Conservation (phyloP, 495 filamentous ascomycete species). For the Penicillium silybi region DNA sequence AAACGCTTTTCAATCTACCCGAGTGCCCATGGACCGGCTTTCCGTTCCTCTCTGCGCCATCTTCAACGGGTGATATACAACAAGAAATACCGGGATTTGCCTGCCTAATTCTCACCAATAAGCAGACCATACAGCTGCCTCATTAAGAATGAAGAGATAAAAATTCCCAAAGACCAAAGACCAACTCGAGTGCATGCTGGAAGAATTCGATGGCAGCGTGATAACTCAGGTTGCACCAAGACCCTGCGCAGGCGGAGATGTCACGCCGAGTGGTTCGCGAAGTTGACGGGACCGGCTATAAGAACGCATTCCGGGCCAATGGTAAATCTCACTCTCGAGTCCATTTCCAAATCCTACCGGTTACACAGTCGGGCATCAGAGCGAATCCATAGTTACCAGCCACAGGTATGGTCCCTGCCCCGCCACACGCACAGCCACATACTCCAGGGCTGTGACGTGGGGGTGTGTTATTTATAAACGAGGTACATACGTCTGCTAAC, state of each 20-base stretch:
- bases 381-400: conserved; percentile 1
- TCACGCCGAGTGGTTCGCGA: conserved; percentile 13
- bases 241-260: conserved; percentile 19
- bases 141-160: neutral
- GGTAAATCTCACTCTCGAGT: neutral
- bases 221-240: conserved; percentile 13
- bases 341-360: neutral
- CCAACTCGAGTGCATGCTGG: neutral
- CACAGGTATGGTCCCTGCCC: conserved; percentile 7
- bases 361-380: neutral
- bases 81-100: neutral
- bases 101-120: neutral
- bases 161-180: neutral
- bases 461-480: conserved; percentile 21
- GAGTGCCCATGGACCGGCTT: too few relatives aligned
- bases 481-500: conserved; percentile 19
- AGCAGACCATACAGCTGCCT: too few relatives aligned
- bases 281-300: conserved; percentile 8
- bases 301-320: neutral
- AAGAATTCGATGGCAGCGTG: conserved; percentile 10
- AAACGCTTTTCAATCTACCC: too few relatives aligned
- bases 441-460: conserved; percentile 10
- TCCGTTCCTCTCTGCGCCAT: too few relatives aligned
- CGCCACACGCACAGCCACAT: conserved; percentile 18
- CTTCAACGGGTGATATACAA: too few relatives aligned